Evolutionary conservation across 1,139 yeast species (phyloP), one percentile per base, ranked within the genome.

Genomic region (Kodamaea sp.): DNA sequence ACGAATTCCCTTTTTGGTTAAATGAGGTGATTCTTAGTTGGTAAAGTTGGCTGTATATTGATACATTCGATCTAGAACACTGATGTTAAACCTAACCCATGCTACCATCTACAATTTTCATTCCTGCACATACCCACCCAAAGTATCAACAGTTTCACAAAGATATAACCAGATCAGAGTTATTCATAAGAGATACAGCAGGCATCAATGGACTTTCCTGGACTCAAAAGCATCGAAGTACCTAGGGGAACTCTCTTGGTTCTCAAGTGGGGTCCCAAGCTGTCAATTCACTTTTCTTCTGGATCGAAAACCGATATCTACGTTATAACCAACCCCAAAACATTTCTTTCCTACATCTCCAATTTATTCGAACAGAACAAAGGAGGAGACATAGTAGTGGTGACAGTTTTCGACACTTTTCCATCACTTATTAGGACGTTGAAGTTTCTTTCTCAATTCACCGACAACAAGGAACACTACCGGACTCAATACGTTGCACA

Each of bases 311-410:
- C 35, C n/a, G 59, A 56, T 3, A 42, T 58, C 15, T 61, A 62
- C 41, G 33, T 47, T 28, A 34, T 60, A 20, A 45, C 53, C 21
- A 53, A 55, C 20, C 48, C 53, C 2, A 32, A 37, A 1, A 29
- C 51, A 3, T 59, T 59, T 35, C 37, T 37, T 15, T 37, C 39
- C 11, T 61, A 53, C 37, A 38, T 62, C 9, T 26, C 6, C 21
- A 18, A 18, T 18, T 9, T 18, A 6, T 18, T 18, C 9, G 21
- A 18, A 18, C 21, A 9, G 9, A 18, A 9, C 21, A 18, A 18
- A 18, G 21, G 21, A 6, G n/a, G 26, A 7, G 33, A 42, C 4
- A 37, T 48, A 19, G 40, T 50, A 20, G 41, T 55, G 3, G 28
- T 56, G 2, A 28, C 47, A 6, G 39, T 52, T 4, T 49, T 52